phyloP scores from a whole-genome alignment of 1,139 yeast species.

The Ogataea hybrid region DNA sequence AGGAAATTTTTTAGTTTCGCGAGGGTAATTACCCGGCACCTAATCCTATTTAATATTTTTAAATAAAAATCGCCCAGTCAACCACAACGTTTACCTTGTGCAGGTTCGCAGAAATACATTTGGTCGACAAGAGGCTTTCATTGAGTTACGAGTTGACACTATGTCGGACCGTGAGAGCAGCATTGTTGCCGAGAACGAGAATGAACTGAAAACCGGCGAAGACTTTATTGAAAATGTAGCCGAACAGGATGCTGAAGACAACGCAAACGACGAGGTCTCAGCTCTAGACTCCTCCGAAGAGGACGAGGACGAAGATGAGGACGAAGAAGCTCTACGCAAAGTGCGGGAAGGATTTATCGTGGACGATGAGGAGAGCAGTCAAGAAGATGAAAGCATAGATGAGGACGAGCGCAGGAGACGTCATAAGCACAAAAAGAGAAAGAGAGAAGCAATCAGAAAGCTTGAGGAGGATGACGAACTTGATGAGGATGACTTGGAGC shows the following conservation, averaged over 20 bases:
- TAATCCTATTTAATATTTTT: constrained; percentile 1
- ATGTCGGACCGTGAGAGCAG: constrained; percentile 8
- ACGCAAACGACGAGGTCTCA: constrained; percentile 43
- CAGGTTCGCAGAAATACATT: background rate
- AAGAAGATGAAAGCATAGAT: constrained; percentile 33
- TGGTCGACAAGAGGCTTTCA: background rate
- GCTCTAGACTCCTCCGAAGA: constrained; percentile 71
- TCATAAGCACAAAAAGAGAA: constrained; percentile 42
- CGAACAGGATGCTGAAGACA: constrained; percentile 35
- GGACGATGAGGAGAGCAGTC: constrained; percentile 65
- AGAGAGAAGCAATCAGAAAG: constrained; percentile 34
- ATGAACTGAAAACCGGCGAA: constrained; percentile 12
- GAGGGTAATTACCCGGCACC: constrained; percentile 1
- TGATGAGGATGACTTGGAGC: constrained; percentile 93
- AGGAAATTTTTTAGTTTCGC: too few species aligned
- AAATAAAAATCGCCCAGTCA: constrained; percentile 3
- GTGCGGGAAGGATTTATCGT: constrained; percentile 93
- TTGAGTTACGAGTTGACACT: background rate
- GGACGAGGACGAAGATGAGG: constrained; percentile 73
- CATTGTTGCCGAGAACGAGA: constrained; percentile 17
- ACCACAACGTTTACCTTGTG: constrained; percentile 1
- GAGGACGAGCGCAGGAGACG: constrained; percentile 36
- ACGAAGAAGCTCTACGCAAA: constrained; percentile 70
- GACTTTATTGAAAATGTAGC: constrained; percentile 28
- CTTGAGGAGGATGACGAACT: constrained; percentile 60